phyloP scores from a whole-genome alignment of 768 basidiomycete genomes.

The Suillus spraguei region DNA sequence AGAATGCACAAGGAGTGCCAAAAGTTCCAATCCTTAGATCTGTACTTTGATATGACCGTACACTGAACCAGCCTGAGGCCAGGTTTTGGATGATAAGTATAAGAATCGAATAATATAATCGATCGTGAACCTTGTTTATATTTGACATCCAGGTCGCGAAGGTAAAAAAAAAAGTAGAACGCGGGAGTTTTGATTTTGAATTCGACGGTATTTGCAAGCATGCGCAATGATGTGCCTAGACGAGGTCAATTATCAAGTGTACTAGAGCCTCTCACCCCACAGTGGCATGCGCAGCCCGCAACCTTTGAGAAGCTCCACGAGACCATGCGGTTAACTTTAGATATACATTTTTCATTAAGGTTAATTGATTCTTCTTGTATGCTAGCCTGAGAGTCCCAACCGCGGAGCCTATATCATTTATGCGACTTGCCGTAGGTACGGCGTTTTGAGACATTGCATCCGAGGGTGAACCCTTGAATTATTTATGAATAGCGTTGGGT shows the following conservation, averaged over 20 bases:
- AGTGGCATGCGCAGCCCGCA: background rate
- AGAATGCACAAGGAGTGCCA: background rate
- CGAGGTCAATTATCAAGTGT: background rate
- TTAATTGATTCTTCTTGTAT: background rate
- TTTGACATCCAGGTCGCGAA: background rate
- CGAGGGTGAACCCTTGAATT: slow-evolving; percentile 5
- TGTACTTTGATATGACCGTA: background rate
- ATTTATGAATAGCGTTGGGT: background rate
- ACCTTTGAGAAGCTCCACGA: background rate
- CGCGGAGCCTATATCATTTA: slow-evolving; percentile 3
- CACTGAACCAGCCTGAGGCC: too few relatives aligned
- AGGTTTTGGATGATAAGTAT: too few relatives aligned
- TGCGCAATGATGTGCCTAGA: background rate
- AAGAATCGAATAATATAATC: background rate
- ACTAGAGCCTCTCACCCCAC: background rate
- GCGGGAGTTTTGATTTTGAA: background rate
- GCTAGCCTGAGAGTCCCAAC: background rate
- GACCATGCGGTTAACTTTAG: slow-evolving; percentile 1
- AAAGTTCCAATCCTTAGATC: background rate
- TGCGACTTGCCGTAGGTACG: slow-evolving; percentile 5
- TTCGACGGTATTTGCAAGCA: background rate
- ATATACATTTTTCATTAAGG: slow-evolving; percentile 4
- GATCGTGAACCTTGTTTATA: background rate
- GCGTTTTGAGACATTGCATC: background rate
- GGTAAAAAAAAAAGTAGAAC: background rate